Evolutionary conservation across 2,329 filamentous ascomycete species (phyloP).

Genomic region (Colletotrichum theobromicola): DNA sequence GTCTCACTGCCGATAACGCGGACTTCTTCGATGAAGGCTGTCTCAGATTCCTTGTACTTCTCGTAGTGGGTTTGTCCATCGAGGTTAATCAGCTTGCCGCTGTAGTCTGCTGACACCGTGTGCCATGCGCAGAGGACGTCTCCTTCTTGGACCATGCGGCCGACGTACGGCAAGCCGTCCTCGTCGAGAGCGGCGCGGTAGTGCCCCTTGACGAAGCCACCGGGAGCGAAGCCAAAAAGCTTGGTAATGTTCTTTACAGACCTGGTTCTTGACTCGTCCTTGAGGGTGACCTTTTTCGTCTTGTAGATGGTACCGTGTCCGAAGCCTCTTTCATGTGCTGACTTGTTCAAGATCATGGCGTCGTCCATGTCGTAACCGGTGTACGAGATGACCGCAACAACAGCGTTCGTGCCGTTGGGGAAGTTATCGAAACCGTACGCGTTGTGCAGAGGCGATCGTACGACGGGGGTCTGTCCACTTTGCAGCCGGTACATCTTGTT

Average conservation of each 20-base stretch:
- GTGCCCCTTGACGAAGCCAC: slow-evolving; percentile 72
- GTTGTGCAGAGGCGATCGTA: slow-evolving; percentile 91
- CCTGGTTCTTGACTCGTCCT: slow-evolving; percentile 75
- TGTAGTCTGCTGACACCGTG: slow-evolving; percentile 81
- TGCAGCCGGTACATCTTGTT: slow-evolving; percentile 97
- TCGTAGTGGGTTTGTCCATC: slow-evolving; percentile 87
- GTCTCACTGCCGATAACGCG: slow-evolving; percentile 86
- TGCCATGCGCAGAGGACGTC: slow-evolving; percentile 90
- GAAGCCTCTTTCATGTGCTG: slow-evolving; percentile 92
- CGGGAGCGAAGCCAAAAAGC: slow-evolving; percentile 90
- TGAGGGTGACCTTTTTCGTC: slow-evolving; percentile 88
- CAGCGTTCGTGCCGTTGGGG: slow-evolving; percentile 92
- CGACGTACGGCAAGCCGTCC: slow-evolving; percentile 85
- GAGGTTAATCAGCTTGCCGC: slow-evolving; percentile 80
- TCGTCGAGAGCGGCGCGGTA: slow-evolving; percentile 79
- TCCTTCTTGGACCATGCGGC: slow-evolving; percentile 77
- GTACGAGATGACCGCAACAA: slow-evolving; percentile 98
- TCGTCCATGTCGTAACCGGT: slow-evolving; percentile 99
- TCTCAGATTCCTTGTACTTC: slow-evolving; percentile 93
- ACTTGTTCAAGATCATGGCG: slow-evolving; percentile 99
- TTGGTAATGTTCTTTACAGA: slow-evolving; percentile 75
- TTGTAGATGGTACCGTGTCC: slow-evolving; percentile 98
- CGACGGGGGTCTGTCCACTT: slow-evolving; percentile 94
- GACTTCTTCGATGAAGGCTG: slow-evolving; percentile 90
- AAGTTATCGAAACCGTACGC: slow-evolving; percentile 98